These are phyloP conservation scores for Yarrowia porcina DNA, from an alignment of 805 yeast genomes.

Conservation along the genomic window DNA sequence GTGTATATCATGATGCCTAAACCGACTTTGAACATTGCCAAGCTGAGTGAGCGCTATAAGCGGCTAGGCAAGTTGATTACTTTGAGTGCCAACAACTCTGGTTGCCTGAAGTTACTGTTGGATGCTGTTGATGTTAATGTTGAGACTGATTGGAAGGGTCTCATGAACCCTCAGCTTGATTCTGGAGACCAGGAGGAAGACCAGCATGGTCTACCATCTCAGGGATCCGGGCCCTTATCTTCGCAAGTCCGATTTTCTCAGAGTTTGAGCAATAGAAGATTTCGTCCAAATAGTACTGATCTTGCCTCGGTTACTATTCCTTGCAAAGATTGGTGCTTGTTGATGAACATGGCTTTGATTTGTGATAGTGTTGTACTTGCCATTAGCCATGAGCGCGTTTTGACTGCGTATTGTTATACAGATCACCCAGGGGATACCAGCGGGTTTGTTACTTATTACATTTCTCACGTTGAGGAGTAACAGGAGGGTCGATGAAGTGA, in stretches of 20 bases:
- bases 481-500: no score
- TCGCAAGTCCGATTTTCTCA: slow-evolving; percentile 3
- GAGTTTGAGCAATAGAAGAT: background rate
- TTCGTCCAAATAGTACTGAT: background rate
- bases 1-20: slow-evolving; percentile 13
- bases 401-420: background rate
- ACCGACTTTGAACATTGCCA: background rate
- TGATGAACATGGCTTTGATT: background rate
- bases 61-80: background rate
- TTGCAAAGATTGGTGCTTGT: slow-evolving; percentile 6
- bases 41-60: slow-evolving; percentile 13
- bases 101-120: background rate
- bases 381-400: background rate
- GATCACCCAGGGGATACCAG: background rate
- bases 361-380: slow-evolving; percentile 11
- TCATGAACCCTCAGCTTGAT: background rate
- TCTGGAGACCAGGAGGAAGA: background rate
- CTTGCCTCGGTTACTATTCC: background rate
- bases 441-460: background rate
- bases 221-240: background rate
- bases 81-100: background rate
- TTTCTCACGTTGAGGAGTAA: slow-evolving; percentile 17
- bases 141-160: slow-evolving; percentile 9
- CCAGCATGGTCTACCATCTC: background rate
- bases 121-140: background rate